Base-by-base conservation (phyloP, 192 early-diverging fungal species). In the Coemansia sp. region DNA sequence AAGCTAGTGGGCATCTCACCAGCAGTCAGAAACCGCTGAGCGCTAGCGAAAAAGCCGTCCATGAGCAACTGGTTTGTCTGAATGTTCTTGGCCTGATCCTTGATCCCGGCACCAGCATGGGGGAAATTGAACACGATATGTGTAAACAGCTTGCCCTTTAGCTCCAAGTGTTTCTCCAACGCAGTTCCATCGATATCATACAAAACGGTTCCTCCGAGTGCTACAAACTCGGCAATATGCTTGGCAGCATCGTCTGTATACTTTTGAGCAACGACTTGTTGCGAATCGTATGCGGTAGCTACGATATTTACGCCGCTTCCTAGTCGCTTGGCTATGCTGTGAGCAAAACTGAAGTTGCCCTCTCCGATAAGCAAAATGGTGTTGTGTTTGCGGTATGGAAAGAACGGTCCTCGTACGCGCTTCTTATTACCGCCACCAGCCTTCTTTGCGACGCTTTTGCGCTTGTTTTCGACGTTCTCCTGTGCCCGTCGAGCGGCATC, bases 121-220 rank as follows among this genome's bases (percentile, higher is more conserved):
- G 97, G 97, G 75, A 99, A 99, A 75, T 97, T 96, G 75, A 99
- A 98, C 14, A 96, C 88, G 38, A 98, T 93, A 66, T 91, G 91
- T 44, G 87, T 83, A 69, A 95, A 98, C 38, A 68, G 45, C 58
- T 82, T 78, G 21, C 71, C 72, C 29, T 76, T 85, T n/a, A 96
- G 77, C 37, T 70, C 74, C 67, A 87, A 86, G 66, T 69, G 76
- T 38, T 79, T 88, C 2, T 77, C 75, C 48, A 98, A 60, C 25
- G 85, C 70, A 0, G 94, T 94, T 1, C 85, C 93, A 72, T 98
- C 94, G 0, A 97, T 86, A 7, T 86, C 86, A 81, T 86, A 95
- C 11, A 94, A 46, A 1, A 95, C 88, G 4, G 77, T 84, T 8
- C 84, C 94, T 7, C 91, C 93, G 34, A 87, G 80, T 19, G 77